phyloP scores from a whole-genome alignment of 2,329 filamentous ascomycete species.

The Malbranchea zuffiana region DNA sequence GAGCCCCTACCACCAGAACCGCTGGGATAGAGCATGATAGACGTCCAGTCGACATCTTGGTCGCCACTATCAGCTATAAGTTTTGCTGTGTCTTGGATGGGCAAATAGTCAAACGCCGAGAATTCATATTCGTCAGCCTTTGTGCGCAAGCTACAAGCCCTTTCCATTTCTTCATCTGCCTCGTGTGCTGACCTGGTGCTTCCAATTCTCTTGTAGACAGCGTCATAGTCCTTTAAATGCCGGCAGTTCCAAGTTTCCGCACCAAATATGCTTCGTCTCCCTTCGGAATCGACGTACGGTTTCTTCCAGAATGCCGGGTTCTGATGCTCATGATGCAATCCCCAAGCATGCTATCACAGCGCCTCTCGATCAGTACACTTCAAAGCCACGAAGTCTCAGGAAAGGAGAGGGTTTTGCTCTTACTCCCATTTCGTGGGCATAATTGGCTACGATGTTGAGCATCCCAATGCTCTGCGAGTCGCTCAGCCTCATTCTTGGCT shows the following conservation, averaged over 20 bases:
- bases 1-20: slow-evolving; percentile 9
- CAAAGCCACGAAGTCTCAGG: no score
- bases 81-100: neutral
- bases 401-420: no score
- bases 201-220: neutral
- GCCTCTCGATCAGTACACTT: no score
- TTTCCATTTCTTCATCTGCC: neutral
- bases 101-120: neutral
- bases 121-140: neutral
- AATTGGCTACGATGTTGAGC: slow-evolving; percentile 5
- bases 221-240: slow-evolving; percentile 2
- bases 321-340: slow-evolving; percentile 8
- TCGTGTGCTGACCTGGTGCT: neutral
- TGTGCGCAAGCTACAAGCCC: neutral
- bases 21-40: slow-evolving; percentile 13
- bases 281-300: neutral
- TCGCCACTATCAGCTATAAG: neutral
- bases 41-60: slow-evolving; percentile 8
- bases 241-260: slow-evolving; percentile 4
- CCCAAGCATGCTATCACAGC: slow-evolving; percentile 7
- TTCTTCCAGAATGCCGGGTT: slow-evolving; percentile 2
- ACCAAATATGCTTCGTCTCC: neutral
- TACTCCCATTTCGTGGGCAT: slow-evolving; percentile 8
- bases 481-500: neutral
- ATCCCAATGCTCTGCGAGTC: neutral